Percentiles rank a stretch among this genome's conserved stretches.
These are phyloP conservation scores for Antitrichia curtipendula DNA, from an alignment of 225 moss, liverwort and hornwort genomes.

Conservation along the genomic window DNA sequence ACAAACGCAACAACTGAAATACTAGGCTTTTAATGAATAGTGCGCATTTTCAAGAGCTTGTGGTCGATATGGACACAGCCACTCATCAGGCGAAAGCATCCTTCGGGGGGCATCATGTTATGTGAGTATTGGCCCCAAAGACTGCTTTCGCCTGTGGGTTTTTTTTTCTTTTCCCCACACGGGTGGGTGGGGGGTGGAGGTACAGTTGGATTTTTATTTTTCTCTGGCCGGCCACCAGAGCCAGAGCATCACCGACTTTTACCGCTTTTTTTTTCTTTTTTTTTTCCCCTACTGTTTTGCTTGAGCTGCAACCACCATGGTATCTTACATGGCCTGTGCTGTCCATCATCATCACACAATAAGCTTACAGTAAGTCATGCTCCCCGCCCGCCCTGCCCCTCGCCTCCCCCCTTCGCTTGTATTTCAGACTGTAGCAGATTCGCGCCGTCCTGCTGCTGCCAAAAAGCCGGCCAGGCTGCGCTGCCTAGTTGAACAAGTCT, in stretches of 20 bases:
- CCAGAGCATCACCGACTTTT: neutral
- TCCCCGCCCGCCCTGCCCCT: neutral
- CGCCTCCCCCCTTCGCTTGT: accelerated
- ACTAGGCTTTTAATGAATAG: neutral
- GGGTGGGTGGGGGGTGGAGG: too few species aligned
- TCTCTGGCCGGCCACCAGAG: neutral
- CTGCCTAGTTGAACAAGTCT: neutral
- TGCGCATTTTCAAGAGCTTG: neutral
- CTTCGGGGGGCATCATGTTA: neutral
- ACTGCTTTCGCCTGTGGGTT: neutral
- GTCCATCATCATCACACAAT: neutral
- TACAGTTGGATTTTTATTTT: neutral
- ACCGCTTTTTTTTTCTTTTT: neutral
- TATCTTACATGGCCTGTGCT: neutral
- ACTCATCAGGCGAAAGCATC: accelerated
- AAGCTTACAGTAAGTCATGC: neutral
- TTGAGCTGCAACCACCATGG: neutral
- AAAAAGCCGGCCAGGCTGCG: neutral
- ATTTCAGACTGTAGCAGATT: neutral
- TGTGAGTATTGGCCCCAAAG: neutral
- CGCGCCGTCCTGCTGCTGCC: neutral
- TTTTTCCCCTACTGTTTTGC: neutral
- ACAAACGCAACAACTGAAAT: too few species aligned
- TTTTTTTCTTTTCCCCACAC: neutral
- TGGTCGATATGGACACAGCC: neutral